These are phyloP conservation scores for Cyclostephanos tholiformis DNA, from an alignment of 108 stramenopile species.

Conservation along the genomic window DNA sequence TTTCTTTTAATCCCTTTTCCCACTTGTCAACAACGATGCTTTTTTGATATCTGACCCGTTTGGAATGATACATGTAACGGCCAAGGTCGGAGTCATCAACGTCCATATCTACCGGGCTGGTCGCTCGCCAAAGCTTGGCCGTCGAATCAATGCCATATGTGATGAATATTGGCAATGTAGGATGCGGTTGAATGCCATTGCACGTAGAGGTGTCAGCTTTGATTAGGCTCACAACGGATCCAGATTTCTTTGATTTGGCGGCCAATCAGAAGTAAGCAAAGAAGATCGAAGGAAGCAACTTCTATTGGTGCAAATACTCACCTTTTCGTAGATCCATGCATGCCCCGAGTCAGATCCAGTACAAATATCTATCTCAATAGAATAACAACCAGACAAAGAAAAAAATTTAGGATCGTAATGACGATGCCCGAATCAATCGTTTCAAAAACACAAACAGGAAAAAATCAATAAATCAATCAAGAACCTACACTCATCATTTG, in stretches of 20 bases:
- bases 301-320: neutral
- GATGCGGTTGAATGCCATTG: constrained; percentile 85
- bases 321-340: constrained; percentile 76
- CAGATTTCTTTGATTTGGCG: constrained; percentile 31
- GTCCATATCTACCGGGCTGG: constrained; percentile 65
- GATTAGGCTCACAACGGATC: constrained; percentile 69
- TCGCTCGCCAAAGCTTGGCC: constrained; percentile 84
- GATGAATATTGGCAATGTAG: constrained; percentile 71
- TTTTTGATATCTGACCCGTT: constrained; percentile 47
- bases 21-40: constrained; percentile 61
- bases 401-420: neutral
- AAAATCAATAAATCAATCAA: neutral
- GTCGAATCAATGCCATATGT: constrained; percentile 89
- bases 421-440: neutral
- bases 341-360: constrained; percentile 84
- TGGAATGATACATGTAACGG: constrained; percentile 19
- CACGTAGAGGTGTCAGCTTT: constrained; percentile 78
- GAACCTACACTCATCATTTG: constrained; percentile 64
- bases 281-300: neutral
- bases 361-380: constrained; percentile 53
- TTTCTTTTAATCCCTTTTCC: constrained; percentile 31
- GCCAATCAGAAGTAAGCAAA: neutral
- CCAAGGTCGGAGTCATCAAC: constrained; percentile 67
- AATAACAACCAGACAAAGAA: neutral
- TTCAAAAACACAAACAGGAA: neutral